These are phyloP conservation scores for Elongisporangium senticosum DNA, from an alignment of 352 stramenopile species.

Conservation along the genomic window DNA sequence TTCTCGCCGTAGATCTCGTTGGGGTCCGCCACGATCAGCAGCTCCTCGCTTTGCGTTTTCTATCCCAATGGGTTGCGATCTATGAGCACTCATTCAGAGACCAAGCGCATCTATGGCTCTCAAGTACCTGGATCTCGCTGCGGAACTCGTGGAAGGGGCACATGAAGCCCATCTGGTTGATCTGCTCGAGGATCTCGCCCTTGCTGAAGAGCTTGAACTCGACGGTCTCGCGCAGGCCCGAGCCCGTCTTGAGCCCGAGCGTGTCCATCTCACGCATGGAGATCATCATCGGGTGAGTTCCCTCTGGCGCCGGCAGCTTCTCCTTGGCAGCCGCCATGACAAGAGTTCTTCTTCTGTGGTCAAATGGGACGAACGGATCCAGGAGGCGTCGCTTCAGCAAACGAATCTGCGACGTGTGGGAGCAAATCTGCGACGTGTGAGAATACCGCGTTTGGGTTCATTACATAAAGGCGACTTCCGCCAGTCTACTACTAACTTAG, in stretches of 20 bases:
- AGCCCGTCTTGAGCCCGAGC: constrained; percentile 72
- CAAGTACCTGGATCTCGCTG: constrained; percentile 29
- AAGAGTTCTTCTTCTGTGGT: neutral
- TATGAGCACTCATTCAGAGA: neutral
- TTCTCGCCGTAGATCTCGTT: constrained; percentile 81
- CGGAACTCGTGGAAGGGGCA: constrained; percentile 74
- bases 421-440: neutral
- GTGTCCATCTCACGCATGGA: constrained; percentile 85
- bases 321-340: constrained; percentile 23
- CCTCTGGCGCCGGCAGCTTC: constrained; percentile 47
- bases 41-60: constrained; percentile 64
- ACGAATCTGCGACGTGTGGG: neutral
- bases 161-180: constrained; percentile 77
- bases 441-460: neutral
- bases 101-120: neutral
- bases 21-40: constrained; percentile 73
- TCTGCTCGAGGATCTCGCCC: constrained; percentile 65
- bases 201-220: constrained; percentile 67
- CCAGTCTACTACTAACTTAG: neutral
- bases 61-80: neutral
- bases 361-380: too few species aligned
- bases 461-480: neutral
- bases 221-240: constrained; percentile 68
- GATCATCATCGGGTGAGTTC: constrained; percentile 78
- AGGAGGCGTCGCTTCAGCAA: neutral